phyloP scores from a whole-genome alignment of 306 rosid species.

The Quercus ilex region DNA sequence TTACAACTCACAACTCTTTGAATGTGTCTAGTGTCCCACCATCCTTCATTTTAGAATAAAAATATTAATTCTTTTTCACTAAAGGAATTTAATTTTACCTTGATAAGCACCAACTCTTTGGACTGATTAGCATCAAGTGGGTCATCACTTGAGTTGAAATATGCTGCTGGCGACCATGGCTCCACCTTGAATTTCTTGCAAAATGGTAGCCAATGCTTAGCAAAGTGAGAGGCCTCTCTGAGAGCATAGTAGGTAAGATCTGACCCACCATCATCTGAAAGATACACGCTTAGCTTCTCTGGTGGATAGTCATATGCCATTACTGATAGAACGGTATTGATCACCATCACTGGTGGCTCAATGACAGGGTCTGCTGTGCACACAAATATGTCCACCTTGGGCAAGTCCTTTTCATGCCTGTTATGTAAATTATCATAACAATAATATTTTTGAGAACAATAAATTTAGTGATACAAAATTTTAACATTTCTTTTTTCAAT shows the following conservation, averaged over 20 bases:
- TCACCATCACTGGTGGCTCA: constrained; percentile 78
- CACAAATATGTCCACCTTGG: constrained; percentile 72
- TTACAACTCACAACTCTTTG: too few species aligned
- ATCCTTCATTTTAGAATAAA: too few species aligned
- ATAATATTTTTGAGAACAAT: too few species aligned
- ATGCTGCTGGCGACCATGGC: constrained; percentile 74
- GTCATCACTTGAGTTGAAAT: constrained; percentile 30
- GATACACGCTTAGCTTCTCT: constrained; percentile 68
- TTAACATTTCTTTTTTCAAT: too few species aligned
- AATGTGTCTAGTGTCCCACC: too few species aligned
- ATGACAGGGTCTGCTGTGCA: constrained; percentile 78
- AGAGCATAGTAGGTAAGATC: constrained; percentile 63
- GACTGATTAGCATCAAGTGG: background rate
- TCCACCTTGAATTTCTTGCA: constrained; percentile 61
- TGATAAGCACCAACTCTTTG: constrained; percentile 19
- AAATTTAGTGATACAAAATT: too few species aligned
- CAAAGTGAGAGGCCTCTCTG: constrained; percentile 57
- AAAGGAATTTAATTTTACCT: constrained; percentile 28
- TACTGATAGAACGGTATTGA: constrained; percentile 68
- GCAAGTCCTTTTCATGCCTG: constrained; percentile 54
- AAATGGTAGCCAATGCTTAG: constrained; percentile 81
- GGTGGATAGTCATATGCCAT: constrained; percentile 79
- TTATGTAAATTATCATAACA: too few species aligned
- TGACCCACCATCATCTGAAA: constrained; percentile 79
- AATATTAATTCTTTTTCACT: too few species aligned